Percentiles rank a stretch among this genome's conserved stretches.
phyloP scores from a whole-genome alignment of 2,329 filamentous ascomycete species.

The Colletotrichum scovillei region DNA sequence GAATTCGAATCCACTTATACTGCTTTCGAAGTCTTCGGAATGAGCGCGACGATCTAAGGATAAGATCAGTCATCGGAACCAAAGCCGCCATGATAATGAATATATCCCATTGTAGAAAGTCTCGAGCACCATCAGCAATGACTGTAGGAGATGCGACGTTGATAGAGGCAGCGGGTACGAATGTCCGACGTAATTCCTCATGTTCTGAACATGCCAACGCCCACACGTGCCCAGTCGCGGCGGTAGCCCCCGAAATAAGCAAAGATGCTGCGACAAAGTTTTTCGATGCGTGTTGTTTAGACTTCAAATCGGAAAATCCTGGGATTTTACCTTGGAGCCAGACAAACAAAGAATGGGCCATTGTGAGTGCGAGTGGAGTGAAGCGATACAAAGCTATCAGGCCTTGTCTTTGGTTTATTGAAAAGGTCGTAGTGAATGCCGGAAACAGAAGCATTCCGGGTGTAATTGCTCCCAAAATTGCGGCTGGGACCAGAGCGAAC shows the following conservation, averaged over 20 bases:
- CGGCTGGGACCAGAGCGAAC: background rate
- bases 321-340: background rate
- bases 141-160: background rate
- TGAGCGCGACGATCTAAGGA: background rate
- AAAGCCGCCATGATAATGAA: constrained; percentile 8
- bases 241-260: background rate
- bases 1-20: background rate
- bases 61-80: constrained; percentile 2
- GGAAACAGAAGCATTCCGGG: constrained; percentile 1
- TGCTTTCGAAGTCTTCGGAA: background rate
- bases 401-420: background rate
- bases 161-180: background rate
- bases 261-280: background rate
- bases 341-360: background rate
- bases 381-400: constrained; percentile 14
- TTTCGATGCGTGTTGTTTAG: background rate
- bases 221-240: background rate
- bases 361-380: background rate
- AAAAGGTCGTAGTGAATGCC: background rate
- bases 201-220: background rate
- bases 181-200: background rate
- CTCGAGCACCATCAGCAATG: constrained; percentile 10
- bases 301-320: background rate
- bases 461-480: background rate
- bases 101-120: constrained; percentile 5